A percentile compares a stretch with the other conserved stretches of the same genome.
Conservation (phyloP, 345 rosid species). For the Hibiscus tridactylites region DNA sequence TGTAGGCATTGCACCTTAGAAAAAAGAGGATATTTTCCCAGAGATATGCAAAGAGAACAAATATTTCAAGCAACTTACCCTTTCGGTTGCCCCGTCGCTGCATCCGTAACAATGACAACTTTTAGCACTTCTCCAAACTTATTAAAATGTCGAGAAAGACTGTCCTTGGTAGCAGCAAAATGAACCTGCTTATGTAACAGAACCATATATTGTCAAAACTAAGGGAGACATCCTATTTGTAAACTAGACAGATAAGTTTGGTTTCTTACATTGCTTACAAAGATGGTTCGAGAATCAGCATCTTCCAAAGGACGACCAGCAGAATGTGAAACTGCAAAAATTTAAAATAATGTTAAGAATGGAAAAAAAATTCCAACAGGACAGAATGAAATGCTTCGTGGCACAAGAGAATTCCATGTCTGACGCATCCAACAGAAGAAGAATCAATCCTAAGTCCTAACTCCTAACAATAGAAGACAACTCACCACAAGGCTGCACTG, state of each 20-base stretch:
- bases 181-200: conserved; percentile 59
- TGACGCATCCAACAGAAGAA: background rate
- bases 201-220: conserved; percentile 17
- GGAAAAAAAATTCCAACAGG: background rate
- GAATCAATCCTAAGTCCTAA: background rate
- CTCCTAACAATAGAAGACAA: conserved; percentile 4
- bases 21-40: background rate
- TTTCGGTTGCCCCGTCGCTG: conserved; percentile 80
- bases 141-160: conserved; percentile 82
- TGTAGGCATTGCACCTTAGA: background rate
- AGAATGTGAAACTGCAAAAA: conserved; percentile 44
- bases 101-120: conserved; percentile 79
- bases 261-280: conserved; percentile 73
- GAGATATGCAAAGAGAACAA: background rate
- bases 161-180: conserved; percentile 89
- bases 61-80: conserved; percentile 46
- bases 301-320: conserved; percentile 66
- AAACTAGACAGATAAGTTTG: background rate
- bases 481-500: conserved; percentile 51
- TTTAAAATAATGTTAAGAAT: background rate
- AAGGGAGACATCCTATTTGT: background rate
- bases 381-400: conserved; percentile 1
- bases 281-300: conserved; percentile 82
- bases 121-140: conserved; percentile 89
- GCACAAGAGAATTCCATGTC: background rate